A percentile compares a stretch with the other conserved stretches of the same genome.
phyloP scores from a whole-genome alignment of 371 early-diverging fungal genomes.

The Mucor saturninus region DNA sequence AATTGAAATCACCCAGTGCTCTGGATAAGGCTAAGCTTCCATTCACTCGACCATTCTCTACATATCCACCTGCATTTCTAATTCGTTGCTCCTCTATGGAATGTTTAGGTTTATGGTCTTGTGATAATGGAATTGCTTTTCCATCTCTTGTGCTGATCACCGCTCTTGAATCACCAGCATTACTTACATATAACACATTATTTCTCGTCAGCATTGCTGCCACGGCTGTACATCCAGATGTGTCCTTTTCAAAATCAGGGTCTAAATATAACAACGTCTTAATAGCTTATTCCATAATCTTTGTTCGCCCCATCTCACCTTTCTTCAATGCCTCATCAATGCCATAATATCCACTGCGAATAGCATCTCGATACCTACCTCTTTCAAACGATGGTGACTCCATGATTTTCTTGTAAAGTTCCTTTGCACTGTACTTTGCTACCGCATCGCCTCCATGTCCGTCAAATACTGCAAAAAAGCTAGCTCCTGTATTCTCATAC shows the following conservation, averaged over 20 bases:
- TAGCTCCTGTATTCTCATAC: constrained; percentile 50
- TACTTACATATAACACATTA: constrained; percentile 61
- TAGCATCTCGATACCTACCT: constrained; percentile 71
- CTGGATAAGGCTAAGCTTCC: constrained; percentile 95
- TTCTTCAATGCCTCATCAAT: constrained; percentile 78
- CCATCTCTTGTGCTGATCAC: constrained; percentile 76
- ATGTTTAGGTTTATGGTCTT: constrained; percentile 91
- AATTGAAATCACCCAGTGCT: constrained; percentile 95
- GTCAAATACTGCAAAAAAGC: constrained; percentile 95
- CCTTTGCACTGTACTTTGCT: constrained; percentile 81
- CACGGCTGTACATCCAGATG: constrained; percentile 92
- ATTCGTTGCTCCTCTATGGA: constrained; percentile 80
- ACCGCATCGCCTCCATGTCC: constrained; percentile 89
- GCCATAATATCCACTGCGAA: constrained; percentile 79
- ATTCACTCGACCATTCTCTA: constrained; percentile 94
- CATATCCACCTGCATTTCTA: constrained; percentile 86
- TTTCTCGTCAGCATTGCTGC: constrained; percentile 71
- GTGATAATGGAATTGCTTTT: constrained; percentile 70
- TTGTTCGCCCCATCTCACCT: constrained; percentile 41
- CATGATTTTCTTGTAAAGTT: constrained; percentile 72
- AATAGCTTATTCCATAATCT: not conserved
- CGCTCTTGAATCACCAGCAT: constrained; percentile 93
- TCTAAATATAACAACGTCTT: constrained; percentile 40
- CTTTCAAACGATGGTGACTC: constrained; percentile 60
- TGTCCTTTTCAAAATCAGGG: constrained; percentile 65